These are phyloP conservation scores for Entomortierella chlamydospora DNA, from an alignment of 192 early-diverging fungal species.

Conservation along the genomic window DNA sequence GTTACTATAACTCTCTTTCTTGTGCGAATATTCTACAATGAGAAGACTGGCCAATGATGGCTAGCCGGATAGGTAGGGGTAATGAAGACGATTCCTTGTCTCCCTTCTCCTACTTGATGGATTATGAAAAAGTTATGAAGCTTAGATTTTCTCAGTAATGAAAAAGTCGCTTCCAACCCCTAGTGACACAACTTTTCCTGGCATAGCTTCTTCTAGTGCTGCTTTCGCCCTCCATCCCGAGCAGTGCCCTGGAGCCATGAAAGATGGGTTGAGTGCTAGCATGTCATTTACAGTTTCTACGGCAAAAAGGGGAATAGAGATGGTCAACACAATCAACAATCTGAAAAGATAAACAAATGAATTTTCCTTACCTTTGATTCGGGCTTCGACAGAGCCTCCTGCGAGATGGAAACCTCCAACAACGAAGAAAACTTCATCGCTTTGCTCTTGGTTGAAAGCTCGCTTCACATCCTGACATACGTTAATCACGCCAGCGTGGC, in stretches of 20 bases:
- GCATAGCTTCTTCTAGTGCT: slow-evolving; percentile 44
- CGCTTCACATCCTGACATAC: slow-evolving; percentile 40
- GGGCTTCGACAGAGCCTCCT: slow-evolving; percentile 31
- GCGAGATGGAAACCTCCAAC: slow-evolving; percentile 54
- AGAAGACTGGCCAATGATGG: no score
- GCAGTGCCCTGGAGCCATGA: slow-evolving; percentile 54
- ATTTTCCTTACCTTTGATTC: slow-evolving; percentile 27
- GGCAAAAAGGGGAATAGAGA: no score
- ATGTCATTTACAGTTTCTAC: slow-evolving; percentile 45
- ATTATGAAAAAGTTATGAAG: no score
- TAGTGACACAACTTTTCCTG: slow-evolving; percentile 23
- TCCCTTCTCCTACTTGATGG: no score
- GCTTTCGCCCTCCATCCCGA: slow-evolving; percentile 52
- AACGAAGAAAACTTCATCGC: slow-evolving; percentile 32
- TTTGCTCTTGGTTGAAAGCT: slow-evolving; percentile 9
- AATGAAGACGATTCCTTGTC: no score
- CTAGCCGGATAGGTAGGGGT: no score
- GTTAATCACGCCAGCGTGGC: slow-evolving; percentile 52
- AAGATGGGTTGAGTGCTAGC: slow-evolving; percentile 25
- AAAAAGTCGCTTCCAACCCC: slow-evolving; percentile 52
- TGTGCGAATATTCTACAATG: no score
- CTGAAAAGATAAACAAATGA: not conserved
- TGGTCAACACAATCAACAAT: not conserved
- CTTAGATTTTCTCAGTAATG: no score
- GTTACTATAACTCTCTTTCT: no score